Conservation (phyloP, 345 rosid genomes). For the Populus pruinosa region DNA sequence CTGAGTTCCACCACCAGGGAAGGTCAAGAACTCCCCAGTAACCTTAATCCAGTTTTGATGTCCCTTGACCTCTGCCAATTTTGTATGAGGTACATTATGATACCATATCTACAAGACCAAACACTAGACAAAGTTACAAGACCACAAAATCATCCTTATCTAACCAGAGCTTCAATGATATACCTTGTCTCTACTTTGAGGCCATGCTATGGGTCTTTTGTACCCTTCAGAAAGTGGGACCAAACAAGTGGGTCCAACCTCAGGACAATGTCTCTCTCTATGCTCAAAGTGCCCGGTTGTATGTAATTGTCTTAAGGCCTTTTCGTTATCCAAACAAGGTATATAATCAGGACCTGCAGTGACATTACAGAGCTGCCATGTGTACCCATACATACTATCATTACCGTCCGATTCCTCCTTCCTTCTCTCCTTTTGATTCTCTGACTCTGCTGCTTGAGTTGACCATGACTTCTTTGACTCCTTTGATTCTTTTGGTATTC, state of each 20-base stretch:
- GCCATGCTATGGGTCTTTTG: slow-evolving; percentile 69
- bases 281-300: slow-evolving; percentile 71
- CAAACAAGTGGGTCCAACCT: slow-evolving; percentile 68
- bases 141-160: background rate
- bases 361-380: slow-evolving; percentile 73
- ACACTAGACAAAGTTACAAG: slow-evolving; percentile 1
- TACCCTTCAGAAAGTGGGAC: slow-evolving; percentile 69
- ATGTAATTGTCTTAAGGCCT: slow-evolving; percentile 52
- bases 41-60: slow-evolving; percentile 97
- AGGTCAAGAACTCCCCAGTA: slow-evolving; percentile 83
- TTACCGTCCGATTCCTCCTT: slow-evolving; percentile 16
- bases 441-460: slow-evolving; percentile 25
- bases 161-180: background rate
- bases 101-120: slow-evolving; percentile 77
- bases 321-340: slow-evolving; percentile 88
- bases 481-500: slow-evolving; percentile 56
- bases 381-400: slow-evolving; percentile 12
- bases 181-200: slow-evolving; percentile 85
- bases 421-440: slow-evolving; percentile 30
- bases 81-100: slow-evolving; percentile 78
- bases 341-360: slow-evolving; percentile 84
- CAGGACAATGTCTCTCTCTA: slow-evolving; percentile 94
- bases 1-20: slow-evolving; percentile 97
- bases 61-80: slow-evolving; percentile 78
- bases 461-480: slow-evolving; percentile 30